Conservation (phyloP, 2,329 filamentous ascomycete species). For the Zarea fungicola region DNA sequence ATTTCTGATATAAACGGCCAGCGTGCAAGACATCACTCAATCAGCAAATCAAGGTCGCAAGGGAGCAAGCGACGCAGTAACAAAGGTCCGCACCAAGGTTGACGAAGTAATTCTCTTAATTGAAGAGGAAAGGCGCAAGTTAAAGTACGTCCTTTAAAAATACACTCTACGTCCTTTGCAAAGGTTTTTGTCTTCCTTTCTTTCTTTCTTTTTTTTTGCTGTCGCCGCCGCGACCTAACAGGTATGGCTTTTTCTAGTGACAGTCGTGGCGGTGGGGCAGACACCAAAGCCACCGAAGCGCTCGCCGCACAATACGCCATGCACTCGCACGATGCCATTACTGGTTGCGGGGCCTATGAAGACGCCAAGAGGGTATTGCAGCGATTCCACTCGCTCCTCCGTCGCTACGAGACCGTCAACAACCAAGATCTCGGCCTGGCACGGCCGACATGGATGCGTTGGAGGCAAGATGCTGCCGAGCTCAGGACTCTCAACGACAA, state of each 20-base stretch:
- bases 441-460: slow-evolving; percentile 25
- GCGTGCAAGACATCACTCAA: not conserved
- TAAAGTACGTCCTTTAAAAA: not conserved
- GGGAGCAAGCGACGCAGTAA: not conserved
- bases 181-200: too few relatives aligned
- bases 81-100: not conserved
- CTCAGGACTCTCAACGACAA: slow-evolving; percentile 25
- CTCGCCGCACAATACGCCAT: not conserved
- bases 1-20: not conserved
- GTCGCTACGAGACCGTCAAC: slow-evolving; percentile 22
- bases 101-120: slow-evolving; percentile 1
- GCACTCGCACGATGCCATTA: slow-evolving; percentile 2
- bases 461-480: slow-evolving; percentile 28
- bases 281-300: not conserved
- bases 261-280: not conserved
- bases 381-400: slow-evolving; percentile 17
- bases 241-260: not conserved
- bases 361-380: slow-evolving; percentile 1
- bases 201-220: not conserved
- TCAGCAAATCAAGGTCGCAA: slow-evolving; percentile 3
- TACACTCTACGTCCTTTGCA: too few relatives aligned
- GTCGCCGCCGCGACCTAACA: too few relatives aligned
- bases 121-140: not conserved
- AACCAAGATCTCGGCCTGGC: slow-evolving; percentile 17
- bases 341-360: slow-evolving; percentile 10